Evolutionary conservation across 2,329 filamentous ascomycete genomes (phyloP), one percentile per base, ranked within the genome.

Genomic region (Bisporella sp.): DNA sequence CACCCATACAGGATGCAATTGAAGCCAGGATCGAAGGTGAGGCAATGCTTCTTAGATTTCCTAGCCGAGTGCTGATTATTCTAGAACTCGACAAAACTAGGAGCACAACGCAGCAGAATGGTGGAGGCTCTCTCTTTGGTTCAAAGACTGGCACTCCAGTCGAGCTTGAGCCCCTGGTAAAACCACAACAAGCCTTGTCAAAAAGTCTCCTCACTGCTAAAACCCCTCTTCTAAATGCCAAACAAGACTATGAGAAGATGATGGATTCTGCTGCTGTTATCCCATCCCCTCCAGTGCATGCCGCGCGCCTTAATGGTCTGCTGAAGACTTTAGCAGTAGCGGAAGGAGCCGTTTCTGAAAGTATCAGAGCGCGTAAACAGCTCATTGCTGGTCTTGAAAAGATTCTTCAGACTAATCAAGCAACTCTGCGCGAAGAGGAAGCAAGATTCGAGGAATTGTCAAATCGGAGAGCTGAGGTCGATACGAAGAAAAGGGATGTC

Each of bases 201-300:
- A 96, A 95, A 68, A 76, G 88, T 46, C 77, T 83, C 21, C 72
- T 85, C 8, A 76, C 82, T 7, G 78, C 84, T 12, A 87, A 84
- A 63, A 79, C 81, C 3, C 78, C 84, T 1, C 68, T 88, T 44
- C 79, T 80, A 48, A 78, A 80, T 9, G 90, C 92, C 42, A 85
- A 87, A 57, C 75, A 83, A 56, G 92, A 97, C 59, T 96, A 89
- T 63, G 81, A 86, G 46, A 95, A 92, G 67, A 76, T 95, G 63
- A 87, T 84, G 49, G 87, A 90, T 59, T 79, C 89, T 0, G 74
- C 76, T 31, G 78, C 78, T 0, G 73, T 79, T 1, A 73, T 85
- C 1, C 89, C 92, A 0, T 86, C 89, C 0, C 85, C 91, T 0
- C 91, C 93, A 1, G 91, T 99, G 21, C 89, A 95, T 64, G 93